Base-by-base conservation (phyloP, 108 stramenopile species). In the Epipyxis sp. region DNA sequence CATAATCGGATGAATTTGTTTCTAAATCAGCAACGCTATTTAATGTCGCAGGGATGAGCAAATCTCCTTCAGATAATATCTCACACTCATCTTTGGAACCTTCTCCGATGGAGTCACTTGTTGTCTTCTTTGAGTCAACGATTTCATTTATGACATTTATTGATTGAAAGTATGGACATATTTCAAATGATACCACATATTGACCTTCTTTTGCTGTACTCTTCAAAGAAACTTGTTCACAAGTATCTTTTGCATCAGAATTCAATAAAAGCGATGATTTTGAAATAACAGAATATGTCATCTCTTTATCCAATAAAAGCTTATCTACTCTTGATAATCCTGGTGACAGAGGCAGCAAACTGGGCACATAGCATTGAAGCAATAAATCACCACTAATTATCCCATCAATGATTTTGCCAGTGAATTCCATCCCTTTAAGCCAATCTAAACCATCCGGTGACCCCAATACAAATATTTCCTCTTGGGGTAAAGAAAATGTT, bases 361-460 rank as follows among this genome's bases (percentile, higher is more conserved):
- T 37, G 6, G 20, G 30, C 3, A 65, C 34, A 29, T 65, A 32
- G 34, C 20, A 3, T 16, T 13, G 6, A 6, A 65, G 61, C 6
- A 13, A 3, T 6, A 29, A 65, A 6, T 74, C 13, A 27, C 71
- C 71, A 10, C 43, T 3, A 3, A 74, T 27, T 27, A 13, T 32
- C 16, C 13, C 6, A 6, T 39, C 71, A 39, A 10, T 39, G 3
- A 6, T 6, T 10, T 10, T 34, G 6, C 71, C 71, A 39, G 37
- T 27, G 32, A 74, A 37, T 37, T 27, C 43, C 6, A 74, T 6
- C 6, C 25, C 10, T 10, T 3, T 10, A 13, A 46, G 43, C 71
- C 71, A 74, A 13, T 27, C 10, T 34, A 74, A 34, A 13, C 42
- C 43, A 10, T 74, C 71, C 13, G 71, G 71, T 54, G 71, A 27